Conservation (phyloP, 2,329 filamentous ascomycete species). For the Helminthosporium solani region DNA sequence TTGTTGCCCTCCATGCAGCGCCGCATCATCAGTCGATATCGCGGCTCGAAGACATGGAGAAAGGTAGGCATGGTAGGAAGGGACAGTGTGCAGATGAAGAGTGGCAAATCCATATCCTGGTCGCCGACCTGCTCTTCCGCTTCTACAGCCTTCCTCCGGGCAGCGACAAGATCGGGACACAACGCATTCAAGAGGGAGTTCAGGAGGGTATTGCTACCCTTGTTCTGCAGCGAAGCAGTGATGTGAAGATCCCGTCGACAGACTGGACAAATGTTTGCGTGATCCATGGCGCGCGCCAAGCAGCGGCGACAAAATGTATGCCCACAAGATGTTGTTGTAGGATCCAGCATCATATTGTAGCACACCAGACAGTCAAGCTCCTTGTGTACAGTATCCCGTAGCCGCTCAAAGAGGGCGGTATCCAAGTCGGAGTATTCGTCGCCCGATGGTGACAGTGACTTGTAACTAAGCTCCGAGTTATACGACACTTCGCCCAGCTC, state of each 20-base stretch:
- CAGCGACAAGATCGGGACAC: slow-evolving; percentile 64
- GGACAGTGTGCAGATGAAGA: slow-evolving; percentile 80
- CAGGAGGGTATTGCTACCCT: slow-evolving; percentile 64
- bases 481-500: slow-evolving; percentile 61
- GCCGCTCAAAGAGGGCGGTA: slow-evolving; percentile 52
- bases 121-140: slow-evolving; percentile 58
- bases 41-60: slow-evolving; percentile 88
- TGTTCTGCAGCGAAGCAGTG: slow-evolving; percentile 50
- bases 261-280: slow-evolving; percentile 75
- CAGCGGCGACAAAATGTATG: slow-evolving; percentile 88
- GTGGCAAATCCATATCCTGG: slow-evolving; percentile 58
- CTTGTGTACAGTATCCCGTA: slow-evolving; percentile 63
- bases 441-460: slow-evolving; percentile 36
- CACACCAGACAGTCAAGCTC: slow-evolving; percentile 90
- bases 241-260: slow-evolving; percentile 68
- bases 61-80: slow-evolving; percentile 83
- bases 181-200: slow-evolving; percentile 64
- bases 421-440: slow-evolving; percentile 50
- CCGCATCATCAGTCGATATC: slow-evolving; percentile 86
- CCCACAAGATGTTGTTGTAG: slow-evolving; percentile 80
- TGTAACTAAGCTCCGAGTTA: slow-evolving; percentile 58
- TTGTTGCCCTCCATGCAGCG: slow-evolving; percentile 70
- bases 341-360: slow-evolving; percentile 77
- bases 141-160: slow-evolving; percentile 57
- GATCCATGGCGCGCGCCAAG: slow-evolving; percentile 72